Conservation (phyloP, 345 rosid species). For the Citrus glauca region DNA sequence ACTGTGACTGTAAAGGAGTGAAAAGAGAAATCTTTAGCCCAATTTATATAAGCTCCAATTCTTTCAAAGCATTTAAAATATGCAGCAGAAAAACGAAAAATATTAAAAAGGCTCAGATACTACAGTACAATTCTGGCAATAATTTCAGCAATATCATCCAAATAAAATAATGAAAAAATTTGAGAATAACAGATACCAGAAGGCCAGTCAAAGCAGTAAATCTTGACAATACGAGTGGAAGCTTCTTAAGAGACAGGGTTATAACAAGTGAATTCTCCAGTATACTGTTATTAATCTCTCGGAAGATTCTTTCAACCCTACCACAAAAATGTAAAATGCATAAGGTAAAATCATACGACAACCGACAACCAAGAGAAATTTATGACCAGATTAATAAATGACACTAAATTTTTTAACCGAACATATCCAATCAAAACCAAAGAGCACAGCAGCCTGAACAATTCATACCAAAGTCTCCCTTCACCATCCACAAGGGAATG, state of each 20-base stretch:
- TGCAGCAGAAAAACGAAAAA: not conserved
- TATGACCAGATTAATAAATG: constrained; percentile 12
- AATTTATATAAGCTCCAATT: not conserved
- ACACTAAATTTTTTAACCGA: not conserved
- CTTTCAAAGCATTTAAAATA: constrained; percentile 1
- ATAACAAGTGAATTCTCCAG: constrained; percentile 58
- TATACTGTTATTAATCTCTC: constrained; percentile 79
- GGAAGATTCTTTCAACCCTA: constrained; percentile 93
- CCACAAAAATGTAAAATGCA: constrained; percentile 12
- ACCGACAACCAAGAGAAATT: constrained; percentile 2
- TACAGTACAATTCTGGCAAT: not conserved
- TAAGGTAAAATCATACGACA: constrained; percentile 7
- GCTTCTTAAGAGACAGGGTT: constrained; percentile 67
- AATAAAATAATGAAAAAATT: not conserved
- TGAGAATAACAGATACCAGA: constrained; percentile 49
- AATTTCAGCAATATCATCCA: not conserved
- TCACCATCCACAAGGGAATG: constrained; percentile 85
- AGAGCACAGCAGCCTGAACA: constrained; percentile 6
- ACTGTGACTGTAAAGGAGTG: not conserved
- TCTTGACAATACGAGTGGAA: constrained; percentile 72
- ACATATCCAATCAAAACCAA: constrained; percentile 2
- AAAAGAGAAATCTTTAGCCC: not conserved
- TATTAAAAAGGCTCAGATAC: not conserved
- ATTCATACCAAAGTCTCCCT: constrained; percentile 84
- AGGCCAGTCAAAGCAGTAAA: constrained; percentile 93